phyloP scores from a whole-genome alignment of 1,139 yeast species.

The Kodamaea derodonti region DNA sequence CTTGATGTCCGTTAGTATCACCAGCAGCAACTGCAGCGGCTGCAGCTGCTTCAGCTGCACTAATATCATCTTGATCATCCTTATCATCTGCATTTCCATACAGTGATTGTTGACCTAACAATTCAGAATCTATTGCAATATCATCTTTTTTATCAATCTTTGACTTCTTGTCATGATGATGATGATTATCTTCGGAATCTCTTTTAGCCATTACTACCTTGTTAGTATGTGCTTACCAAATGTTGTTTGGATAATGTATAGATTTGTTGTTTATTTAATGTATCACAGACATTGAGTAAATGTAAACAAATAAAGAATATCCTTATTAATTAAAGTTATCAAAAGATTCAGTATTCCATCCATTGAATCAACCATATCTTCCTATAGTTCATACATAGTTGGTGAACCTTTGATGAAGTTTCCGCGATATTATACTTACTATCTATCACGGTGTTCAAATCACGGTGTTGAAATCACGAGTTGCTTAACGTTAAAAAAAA shows the following conservation, averaged over 20 bases:
- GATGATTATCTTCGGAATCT: conserved; percentile 21
- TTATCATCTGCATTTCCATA: conserved; percentile 18
- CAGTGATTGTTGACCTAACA: conserved; percentile 43
- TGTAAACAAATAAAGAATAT: too few species aligned
- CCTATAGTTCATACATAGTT: too few species aligned
- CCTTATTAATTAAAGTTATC: too few species aligned
- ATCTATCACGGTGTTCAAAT: conserved; percentile 7
- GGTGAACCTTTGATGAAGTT: too few species aligned
- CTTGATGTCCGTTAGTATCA: conserved; percentile 17
- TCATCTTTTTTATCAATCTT: conserved; percentile 32
- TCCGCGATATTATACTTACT: not conserved
- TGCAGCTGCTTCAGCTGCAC: conserved; percentile 32
- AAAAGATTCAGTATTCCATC: too few species aligned
- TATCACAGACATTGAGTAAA: too few species aligned
- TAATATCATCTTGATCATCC: conserved; percentile 22
- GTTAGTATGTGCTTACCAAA: conserved; percentile 7
- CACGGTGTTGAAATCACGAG: conserved; percentile 6
- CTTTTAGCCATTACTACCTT: conserved; percentile 24
- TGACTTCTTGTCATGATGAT: conserved; percentile 21
- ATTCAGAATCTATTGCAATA: conserved; percentile 45
- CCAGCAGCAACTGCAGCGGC: conserved; percentile 31
- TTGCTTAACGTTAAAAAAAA: conserved; percentile 3
- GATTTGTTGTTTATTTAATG: too few species aligned
- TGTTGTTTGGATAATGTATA: too few species aligned
- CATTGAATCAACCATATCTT: too few species aligned